phyloP scores from a whole-genome alignment of 1,284 basidiomycete genomes.

The Ceratobasidium sp. region DNA sequence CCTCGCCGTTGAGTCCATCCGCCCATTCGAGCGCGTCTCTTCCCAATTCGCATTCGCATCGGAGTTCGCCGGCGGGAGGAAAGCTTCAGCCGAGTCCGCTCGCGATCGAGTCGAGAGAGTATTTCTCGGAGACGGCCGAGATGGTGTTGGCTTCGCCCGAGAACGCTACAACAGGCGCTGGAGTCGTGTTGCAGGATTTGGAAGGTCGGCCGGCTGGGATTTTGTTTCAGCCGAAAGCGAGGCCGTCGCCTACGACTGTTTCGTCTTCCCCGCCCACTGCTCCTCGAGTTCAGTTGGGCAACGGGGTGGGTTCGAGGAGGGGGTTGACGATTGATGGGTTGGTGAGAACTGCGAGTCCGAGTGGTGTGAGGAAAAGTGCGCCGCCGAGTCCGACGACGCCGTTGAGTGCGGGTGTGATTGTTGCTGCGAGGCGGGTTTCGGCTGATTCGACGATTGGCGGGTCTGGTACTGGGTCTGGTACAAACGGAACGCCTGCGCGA shows the following conservation, averaged over 20 bases:
- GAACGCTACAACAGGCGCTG: constrained; percentile 79
- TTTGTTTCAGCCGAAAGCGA: constrained; percentile 84
- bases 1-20: constrained; percentile 81
- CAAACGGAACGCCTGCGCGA: background rate
- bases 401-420: background rate
- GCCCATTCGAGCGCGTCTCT: background rate
- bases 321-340: constrained; percentile 8
- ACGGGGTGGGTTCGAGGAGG: background rate
- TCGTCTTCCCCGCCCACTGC: background rate
- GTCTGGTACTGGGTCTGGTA: background rate
- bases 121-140: constrained; percentile 83
- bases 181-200: constrained; percentile 91
- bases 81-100: constrained; percentile 71
- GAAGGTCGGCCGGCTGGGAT: constrained; percentile 95
- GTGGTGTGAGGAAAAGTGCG: constrained; percentile 3
- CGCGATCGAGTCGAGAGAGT: constrained; percentile 85
- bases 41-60: background rate
- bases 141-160: constrained; percentile 69
- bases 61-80: background rate
- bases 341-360: background rate
- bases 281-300: background rate
- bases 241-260: background rate
- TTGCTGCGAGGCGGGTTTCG: background rate
- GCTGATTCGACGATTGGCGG: background rate
- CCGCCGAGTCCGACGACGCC: constrained; percentile 26